These are phyloP conservation scores for Xylariaceae sp. DNA, from an alignment of 2,329 filamentous ascomycete species.

Conservation along the genomic window DNA sequence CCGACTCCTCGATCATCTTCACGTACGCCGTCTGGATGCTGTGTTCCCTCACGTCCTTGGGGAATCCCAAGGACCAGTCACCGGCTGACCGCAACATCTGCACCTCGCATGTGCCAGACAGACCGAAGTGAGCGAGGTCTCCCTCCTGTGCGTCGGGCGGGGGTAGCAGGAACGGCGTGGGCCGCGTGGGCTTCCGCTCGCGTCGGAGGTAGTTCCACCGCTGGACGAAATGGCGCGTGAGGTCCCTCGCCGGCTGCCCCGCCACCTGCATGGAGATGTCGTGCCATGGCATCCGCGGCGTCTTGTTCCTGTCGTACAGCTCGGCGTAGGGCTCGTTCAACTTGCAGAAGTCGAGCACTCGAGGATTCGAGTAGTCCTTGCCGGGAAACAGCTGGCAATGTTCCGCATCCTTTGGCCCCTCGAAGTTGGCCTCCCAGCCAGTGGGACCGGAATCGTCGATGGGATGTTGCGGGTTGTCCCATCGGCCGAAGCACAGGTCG, in stretches of 20 bases:
- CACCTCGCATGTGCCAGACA: conserved; percentile 92
- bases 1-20: conserved; percentile 88
- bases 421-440: conserved; percentile 73
- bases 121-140: conserved; percentile 79
- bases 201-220: conserved; percentile 96
- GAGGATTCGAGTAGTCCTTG: conserved; percentile 96
- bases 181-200: conserved; percentile 86
- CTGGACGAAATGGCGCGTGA: conserved; percentile 94
- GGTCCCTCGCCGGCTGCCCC: conserved; percentile 86
- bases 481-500: conserved; percentile 93
- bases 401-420: conserved; percentile 78
- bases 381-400: conserved; percentile 95
- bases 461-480: conserved; percentile 92
- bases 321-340: conserved; percentile 94
- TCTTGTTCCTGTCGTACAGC: conserved; percentile 89
- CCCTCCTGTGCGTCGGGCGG: conserved; percentile 85
- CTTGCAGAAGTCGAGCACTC: conserved; percentile 90
- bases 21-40: conserved; percentile 96
- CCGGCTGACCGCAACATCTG: conserved; percentile 89
- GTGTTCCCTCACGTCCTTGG: conserved; percentile 69
- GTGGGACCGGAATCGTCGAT: conserved; percentile 91
- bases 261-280: conserved; percentile 98
- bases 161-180: conserved; percentile 86
- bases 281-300: conserved; percentile 97
- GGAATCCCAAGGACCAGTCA: conserved; percentile 84